These are phyloP conservation scores for Coemansia sp. DNA, from an alignment of 192 early-diverging fungal genomes.

Conservation along the genomic window DNA sequence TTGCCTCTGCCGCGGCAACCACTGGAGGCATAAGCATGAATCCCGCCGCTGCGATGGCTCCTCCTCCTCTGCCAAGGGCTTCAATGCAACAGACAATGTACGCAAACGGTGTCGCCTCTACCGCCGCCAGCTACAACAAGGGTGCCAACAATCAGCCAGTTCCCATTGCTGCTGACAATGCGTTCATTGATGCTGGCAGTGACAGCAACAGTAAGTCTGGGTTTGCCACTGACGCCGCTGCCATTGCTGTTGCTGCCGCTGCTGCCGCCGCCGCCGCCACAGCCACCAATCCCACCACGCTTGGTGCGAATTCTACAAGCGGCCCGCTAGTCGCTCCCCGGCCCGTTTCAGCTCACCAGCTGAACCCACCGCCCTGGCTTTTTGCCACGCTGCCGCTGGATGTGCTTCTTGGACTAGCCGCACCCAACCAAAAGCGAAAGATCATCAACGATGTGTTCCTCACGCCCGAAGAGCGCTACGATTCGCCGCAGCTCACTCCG, in stretches of 20 bases:
- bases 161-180: constrained; percentile 10
- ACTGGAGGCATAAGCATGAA: not conserved
- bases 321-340: constrained; percentile 48
- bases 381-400: constrained; percentile 47
- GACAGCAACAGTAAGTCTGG: constrained; percentile 1
- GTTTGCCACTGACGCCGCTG: constrained; percentile 2
- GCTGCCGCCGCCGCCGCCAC: constrained; percentile 23
- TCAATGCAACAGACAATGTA: constrained; percentile 5
- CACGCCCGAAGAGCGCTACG: constrained; percentile 48
- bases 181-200: constrained; percentile 4
- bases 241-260: constrained; percentile 1
- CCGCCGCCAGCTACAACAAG: constrained; percentile 5
- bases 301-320: constrained; percentile 3
- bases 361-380: constrained; percentile 47
- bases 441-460: constrained; percentile 57
- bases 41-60: not conserved
- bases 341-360: constrained; percentile 49
- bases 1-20: constrained; percentile 1
- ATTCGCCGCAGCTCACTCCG: constrained; percentile 48
- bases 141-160: constrained; percentile 7
- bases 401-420: constrained; percentile 35
- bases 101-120: constrained; percentile 9
- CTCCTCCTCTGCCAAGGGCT: constrained; percentile 9
- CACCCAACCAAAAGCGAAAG: constrained; percentile 32
- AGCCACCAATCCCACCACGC: constrained; percentile 5